These are phyloP conservation scores for Metschnikowia shivogae DNA, from an alignment of 805 yeast genomes.

Conservation along the genomic window DNA sequence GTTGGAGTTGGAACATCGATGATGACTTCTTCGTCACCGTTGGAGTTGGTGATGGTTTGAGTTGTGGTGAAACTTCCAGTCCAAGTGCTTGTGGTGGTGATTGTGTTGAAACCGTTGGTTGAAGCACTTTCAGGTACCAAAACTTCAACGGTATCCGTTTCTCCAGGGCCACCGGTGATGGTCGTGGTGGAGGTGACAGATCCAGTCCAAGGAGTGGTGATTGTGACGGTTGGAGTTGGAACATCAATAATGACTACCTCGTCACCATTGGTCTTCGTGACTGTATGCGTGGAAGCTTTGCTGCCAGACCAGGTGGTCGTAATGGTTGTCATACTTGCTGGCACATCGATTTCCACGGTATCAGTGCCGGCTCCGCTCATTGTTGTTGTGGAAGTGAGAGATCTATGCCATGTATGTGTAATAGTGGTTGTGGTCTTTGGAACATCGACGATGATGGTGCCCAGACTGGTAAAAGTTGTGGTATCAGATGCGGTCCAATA, in stretches of 20 bases:
- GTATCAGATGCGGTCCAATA: conserved; percentile 6
- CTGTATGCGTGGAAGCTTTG: neutral
- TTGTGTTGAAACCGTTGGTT: no score
- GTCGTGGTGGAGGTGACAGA: conserved; percentile 1
- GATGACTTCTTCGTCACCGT: neutral
- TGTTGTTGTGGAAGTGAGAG: conserved; percentile 7
- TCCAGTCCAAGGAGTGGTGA: conserved; percentile 2
- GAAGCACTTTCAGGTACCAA: neutral
- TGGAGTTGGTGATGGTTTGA: neutral
- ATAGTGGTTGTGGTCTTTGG: conserved; percentile 8
- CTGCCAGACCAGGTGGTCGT: conserved; percentile 12
- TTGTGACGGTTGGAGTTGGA: conserved; percentile 3
- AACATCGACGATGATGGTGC: conserved; percentile 12
- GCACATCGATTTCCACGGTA: conserved; percentile 5
- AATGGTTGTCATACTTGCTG: conserved; percentile 6
- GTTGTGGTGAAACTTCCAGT: neutral
- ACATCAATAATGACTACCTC: neutral
- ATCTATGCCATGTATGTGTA: conserved; percentile 12
- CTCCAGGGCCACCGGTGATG: conserved; percentile 2
- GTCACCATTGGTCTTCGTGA: neutral
- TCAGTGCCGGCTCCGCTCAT: conserved; percentile 12
- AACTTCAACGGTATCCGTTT: conserved; percentile 2
- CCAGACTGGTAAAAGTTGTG: conserved; percentile 2
- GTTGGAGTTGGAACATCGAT: conserved; percentile 18
- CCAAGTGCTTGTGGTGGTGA: neutral